Conservation (phyloP, 805 yeast species). For the Yamadazyma philogaea region DNA sequence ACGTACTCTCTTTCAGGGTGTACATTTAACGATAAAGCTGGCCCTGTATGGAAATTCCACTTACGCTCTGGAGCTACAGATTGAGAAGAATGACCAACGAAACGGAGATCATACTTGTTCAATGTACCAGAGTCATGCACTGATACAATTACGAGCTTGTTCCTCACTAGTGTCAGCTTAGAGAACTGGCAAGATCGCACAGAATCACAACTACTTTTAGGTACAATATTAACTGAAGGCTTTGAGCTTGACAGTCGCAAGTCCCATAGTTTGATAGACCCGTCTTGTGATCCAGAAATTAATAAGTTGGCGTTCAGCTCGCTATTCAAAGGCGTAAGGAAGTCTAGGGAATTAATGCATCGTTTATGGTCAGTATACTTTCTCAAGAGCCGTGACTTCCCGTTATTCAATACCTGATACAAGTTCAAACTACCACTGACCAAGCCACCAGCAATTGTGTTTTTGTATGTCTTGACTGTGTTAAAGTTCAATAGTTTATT, state of each 20-base stretch:
- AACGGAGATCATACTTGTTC: slow-evolving; percentile 81
- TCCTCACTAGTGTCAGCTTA: slow-evolving; percentile 46
- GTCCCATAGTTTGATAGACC: slow-evolving; percentile 76
- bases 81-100: slow-evolving; percentile 11
- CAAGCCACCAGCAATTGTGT: slow-evolving; percentile 39
- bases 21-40: slow-evolving; percentile 85
- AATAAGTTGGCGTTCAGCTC: slow-evolving; percentile 20
- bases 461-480: slow-evolving; percentile 33
- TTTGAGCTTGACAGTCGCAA: slow-evolving; percentile 45
- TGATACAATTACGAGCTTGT: slow-evolving; percentile 54
- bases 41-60: slow-evolving; percentile 87
- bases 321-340: slow-evolving; percentile 19
- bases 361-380: slow-evolving; percentile 40
- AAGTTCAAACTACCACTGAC: slow-evolving; percentile 34
- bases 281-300: slow-evolving; percentile 72
- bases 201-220: slow-evolving; percentile 67
- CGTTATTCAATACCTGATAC: slow-evolving; percentile 30
- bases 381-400: slow-evolving; percentile 27
- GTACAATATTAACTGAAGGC: slow-evolving; percentile 47
- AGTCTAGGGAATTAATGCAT: slow-evolving; percentile 41
- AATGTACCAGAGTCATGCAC: slow-evolving; percentile 88
- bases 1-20: slow-evolving; percentile 80
- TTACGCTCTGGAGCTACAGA: slow-evolving; percentile 60
- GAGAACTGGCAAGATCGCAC: slow-evolving; percentile 54
- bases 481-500: slow-evolving; percentile 34